Percentiles rank a stretch among this genome's conserved stretches.
These are phyloP conservation scores for Dioscorea dumetorum DNA, from an alignment of 106 monocot genomes.

Conservation along the genomic window DNA sequence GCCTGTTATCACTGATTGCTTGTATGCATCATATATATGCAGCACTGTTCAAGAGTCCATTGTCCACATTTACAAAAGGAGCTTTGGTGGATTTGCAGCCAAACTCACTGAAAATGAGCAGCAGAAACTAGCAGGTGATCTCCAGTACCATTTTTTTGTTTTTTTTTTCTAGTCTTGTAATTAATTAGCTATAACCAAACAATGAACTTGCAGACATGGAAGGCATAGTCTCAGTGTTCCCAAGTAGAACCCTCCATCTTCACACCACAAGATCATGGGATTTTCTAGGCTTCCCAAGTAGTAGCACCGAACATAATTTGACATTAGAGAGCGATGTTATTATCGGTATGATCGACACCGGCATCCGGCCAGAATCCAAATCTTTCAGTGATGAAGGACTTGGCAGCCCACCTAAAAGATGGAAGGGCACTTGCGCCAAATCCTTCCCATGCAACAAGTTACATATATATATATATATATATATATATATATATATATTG, in stretches of 20 bases:
- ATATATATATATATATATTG: no score
- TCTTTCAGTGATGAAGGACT: constrained; percentile 2
- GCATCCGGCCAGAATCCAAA: constrained; percentile 1
- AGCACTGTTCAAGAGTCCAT: not conserved
- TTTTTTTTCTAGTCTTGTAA: not conserved
- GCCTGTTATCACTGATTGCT: no score
- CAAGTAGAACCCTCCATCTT: constrained; percentile 1
- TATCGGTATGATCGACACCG: constrained; percentile 6
- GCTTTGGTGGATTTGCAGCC: constrained; percentile 12
- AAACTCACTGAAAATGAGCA: constrained; percentile 10
- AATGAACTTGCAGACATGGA: not conserved
- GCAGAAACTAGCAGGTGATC: constrained; percentile 3
- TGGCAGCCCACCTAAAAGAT: not conserved
- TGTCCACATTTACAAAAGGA: constrained; percentile 4
- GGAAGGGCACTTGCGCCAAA: not conserved
- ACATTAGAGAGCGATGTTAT: not conserved
- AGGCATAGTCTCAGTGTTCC: constrained; percentile 11
- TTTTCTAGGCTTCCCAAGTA: not conserved
- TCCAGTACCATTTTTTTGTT: not conserved
- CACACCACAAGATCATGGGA: constrained; percentile 15
- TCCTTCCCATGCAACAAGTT: constrained; percentile 3
- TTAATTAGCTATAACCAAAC: no score
- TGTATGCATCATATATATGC: no score
- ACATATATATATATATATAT: no score
- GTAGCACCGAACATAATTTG: no score